Base-by-base conservation (phyloP, 371 early-diverging fungal genomes). In the Apophysomyces variabilis region DNA sequence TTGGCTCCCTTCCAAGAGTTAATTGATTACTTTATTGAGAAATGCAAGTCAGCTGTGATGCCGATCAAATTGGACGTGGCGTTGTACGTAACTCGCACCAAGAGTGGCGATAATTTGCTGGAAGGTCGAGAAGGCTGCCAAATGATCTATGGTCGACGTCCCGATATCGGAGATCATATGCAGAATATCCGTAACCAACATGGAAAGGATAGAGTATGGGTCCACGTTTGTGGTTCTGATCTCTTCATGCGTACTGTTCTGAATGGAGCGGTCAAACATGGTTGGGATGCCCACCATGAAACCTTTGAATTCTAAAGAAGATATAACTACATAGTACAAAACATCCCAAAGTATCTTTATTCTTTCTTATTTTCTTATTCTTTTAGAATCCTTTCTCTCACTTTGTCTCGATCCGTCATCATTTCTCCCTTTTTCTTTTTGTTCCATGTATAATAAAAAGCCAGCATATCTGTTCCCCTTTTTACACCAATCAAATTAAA, bases 271-370 rank as follows among this genome's bases (percentile, higher is more conserved):
- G 57, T 77, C 16, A 38, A 59, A 1, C 69, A 64, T 59, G 61
- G 69, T 35, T 82, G 79, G 69, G 58, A 66, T 35, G 61, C 61
- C 38, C 79, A 78, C 45, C 71, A 74, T 44, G 82, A 82, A 66
- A 78, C 79, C 21, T 82, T 82, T 66, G 82, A 82, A 47, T 79
- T 78, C 50, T 78, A 75, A 54, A 67, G 32, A 26, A 26, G 32
- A 26, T 26, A 26, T 26, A 26, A 26, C 32, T 26, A 26, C 32
- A 26, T 26, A 1, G 3, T 26, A 26, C 32, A 26, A 26, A 26
- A 26, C 32, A 26, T 26, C 32, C 16, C 13, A 50, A 50, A 50
- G 9, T 8, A n/a, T 18, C 8, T 21, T 21, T 14, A 7, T 50
- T 18, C n/a, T 50, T 9, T 50, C 18, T 50, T 21, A 50, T 50